Evolutionary conservation across 179 eudicot species (phyloP), one percentile per base, ranked within the genome.

Genomic region (Vitellaria paradoxa): DNA sequence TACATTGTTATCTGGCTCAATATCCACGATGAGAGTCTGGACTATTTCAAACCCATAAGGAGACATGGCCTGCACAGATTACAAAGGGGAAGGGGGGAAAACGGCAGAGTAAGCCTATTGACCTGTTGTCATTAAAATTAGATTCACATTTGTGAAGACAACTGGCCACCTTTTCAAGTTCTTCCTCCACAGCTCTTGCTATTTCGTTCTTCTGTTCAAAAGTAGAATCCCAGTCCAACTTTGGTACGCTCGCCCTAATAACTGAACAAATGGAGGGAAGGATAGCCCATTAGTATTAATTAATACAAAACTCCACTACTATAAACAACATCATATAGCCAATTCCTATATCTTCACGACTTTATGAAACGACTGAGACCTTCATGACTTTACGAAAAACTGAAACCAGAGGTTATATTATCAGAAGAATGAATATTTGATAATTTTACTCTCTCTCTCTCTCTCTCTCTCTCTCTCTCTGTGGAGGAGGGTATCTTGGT

Each of bases 151-250:
- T 26, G 47, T 55, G 5, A 49, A 49, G n/a, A 49, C 52, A 49
- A 49, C n/a, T 57, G 40, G 18, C 50, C 40, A 83, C 88, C 86
- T 86, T 81, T 75, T 83, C 88, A 76, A 86, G 86, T 76, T 86
- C 86, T 60, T 81, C 81, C 73, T 86, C 86, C 72, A 86, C 88
- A 70, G 81, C 88, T 63, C 65, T 83, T 47, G 88, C 88, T 30
- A 86, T 73, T 0, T 83, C 88, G 70, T 86, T 83, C 77, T 86
- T 86, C 83, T 86, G 86, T 53, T 83, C 86, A 71, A 86, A 86
- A 53, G 74, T 72, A 70, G 78, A 63, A 78, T 86, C 88, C 79
- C 81, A 67, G 0, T 68, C 66, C 80, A 81, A 42, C 76, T 79
- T 86, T 40, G 86, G 86, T 45, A 86, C 86, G 77, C 88, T 78